Conservation (phyloP, 2,329 filamentous ascomycete species). For the Drechmeria coniospora region DNA sequence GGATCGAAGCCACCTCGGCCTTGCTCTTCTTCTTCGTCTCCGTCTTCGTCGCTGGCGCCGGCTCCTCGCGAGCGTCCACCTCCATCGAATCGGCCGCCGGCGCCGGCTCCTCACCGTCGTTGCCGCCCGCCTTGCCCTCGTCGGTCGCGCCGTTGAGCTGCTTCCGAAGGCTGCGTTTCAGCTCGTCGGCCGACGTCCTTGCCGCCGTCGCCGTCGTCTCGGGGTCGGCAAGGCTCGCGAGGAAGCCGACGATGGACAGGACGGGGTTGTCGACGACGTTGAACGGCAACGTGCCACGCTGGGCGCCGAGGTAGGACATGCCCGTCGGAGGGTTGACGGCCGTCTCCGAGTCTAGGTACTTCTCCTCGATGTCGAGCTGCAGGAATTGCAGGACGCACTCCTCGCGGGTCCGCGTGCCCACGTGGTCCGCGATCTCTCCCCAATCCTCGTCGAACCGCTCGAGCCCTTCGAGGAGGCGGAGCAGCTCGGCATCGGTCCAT, state of each 20-base stretch:
- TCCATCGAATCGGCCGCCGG: constrained; percentile 46
- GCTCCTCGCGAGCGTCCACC: constrained; percentile 39
- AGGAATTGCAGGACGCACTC: constrained; percentile 96
- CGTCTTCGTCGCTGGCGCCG: constrained; percentile 33
- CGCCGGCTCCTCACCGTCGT: constrained; percentile 3
- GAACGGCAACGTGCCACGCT: constrained; percentile 73
- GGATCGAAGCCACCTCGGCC: constrained; percentile 53
- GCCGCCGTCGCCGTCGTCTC: constrained; percentile 82
- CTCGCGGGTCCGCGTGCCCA: constrained; percentile 79
- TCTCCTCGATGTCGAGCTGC: constrained; percentile 92
- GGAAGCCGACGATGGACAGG: constrained; percentile 87
- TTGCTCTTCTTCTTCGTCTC: constrained; percentile 33
- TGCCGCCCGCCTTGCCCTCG: constrained; percentile 31
- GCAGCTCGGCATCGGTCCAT: constrained; percentile 80
- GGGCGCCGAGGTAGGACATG: constrained; percentile 51
- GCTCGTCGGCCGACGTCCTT: constrained; percentile 71
- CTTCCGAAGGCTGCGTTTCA: constrained; percentile 64
- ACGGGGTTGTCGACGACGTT: constrained; percentile 90
- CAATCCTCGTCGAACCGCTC: constrained; percentile 94
- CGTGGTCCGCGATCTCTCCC: constrained; percentile 82
- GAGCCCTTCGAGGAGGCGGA: constrained; percentile 79
- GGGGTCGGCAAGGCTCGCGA: constrained; percentile 82
- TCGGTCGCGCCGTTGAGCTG: constrained; percentile 58
- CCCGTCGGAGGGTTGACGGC: constrained; percentile 36
- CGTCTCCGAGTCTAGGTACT: constrained; percentile 70